These are phyloP conservation scores for Balakata baccata DNA, from an alignment of 345 rosid genomes.

Conservation along the genomic window DNA sequence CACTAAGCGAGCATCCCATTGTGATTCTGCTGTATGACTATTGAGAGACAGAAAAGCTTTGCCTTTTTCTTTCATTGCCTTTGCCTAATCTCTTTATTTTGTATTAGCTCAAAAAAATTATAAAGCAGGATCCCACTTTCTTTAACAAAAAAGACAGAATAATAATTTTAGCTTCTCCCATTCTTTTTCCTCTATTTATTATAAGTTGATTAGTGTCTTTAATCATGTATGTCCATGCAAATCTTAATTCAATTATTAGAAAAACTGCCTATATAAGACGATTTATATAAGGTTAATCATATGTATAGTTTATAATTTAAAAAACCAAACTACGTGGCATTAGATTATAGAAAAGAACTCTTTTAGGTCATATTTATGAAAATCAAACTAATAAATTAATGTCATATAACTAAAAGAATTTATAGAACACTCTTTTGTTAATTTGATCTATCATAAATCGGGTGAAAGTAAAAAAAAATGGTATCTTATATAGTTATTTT, in stretches of 20 bases:
- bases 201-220: neutral
- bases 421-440: too few species aligned
- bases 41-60: slow-evolving; percentile 18
- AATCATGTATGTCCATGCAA: slow-evolving; percentile 4
- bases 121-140: slow-evolving; percentile 14
- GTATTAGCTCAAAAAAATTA: neutral
- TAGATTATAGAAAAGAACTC: too few species aligned
- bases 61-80: slow-evolving; percentile 17
- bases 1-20: neutral
- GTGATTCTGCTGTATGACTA: slow-evolving; percentile 15
- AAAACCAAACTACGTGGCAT: too few species aligned
- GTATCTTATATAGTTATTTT: too few species aligned
- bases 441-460: too few species aligned
- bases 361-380: too few species aligned
- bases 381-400: too few species aligned
- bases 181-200: neutral
- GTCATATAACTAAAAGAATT: too few species aligned
- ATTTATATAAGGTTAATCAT: too few species aligned
- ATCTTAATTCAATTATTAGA: neutral
- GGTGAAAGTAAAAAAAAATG: too few species aligned
- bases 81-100: slow-evolving; percentile 11
- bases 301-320: too few species aligned
- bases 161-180: neutral
- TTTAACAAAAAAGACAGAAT: neutral
- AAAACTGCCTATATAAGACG: too few species aligned